Conservation (phyloP, 345 rosid species). For the Syzygium grande region DNA sequence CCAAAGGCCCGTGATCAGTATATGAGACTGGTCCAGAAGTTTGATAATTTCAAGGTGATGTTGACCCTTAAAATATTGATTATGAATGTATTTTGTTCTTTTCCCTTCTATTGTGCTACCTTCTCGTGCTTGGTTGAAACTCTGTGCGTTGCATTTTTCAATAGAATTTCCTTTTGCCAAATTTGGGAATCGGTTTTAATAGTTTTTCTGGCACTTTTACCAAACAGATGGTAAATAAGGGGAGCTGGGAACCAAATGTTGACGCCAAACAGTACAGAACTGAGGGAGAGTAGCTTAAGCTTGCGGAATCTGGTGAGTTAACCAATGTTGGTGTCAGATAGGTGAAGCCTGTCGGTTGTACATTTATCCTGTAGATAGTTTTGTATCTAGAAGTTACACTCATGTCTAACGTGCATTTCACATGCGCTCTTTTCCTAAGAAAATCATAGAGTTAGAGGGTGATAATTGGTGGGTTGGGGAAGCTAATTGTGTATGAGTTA, state of each 20-base stretch:
- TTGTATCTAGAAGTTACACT: background rate
- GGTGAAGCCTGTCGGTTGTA: background rate
- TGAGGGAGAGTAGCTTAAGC: background rate
- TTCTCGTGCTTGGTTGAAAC: background rate
- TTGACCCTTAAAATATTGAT: background rate
- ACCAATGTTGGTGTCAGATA: background rate
- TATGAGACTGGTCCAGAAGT: conserved; percentile 41
- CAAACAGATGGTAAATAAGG: background rate
- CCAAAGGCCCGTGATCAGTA: conserved; percentile 58
- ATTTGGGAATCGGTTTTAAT: background rate
- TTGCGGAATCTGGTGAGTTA: background rate
- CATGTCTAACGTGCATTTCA: background rate
- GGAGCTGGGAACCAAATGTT: background rate
- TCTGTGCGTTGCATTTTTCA: background rate
- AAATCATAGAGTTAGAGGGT: background rate
- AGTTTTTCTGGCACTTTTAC: background rate
- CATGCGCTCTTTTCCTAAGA: background rate
- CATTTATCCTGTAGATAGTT: background rate
- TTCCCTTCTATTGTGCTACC: background rate
- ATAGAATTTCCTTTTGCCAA: background rate
- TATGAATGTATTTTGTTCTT: background rate
- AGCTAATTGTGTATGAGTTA: background rate
- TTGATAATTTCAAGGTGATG: conserved; percentile 24
- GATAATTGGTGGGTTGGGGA: background rate
- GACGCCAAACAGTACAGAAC: background rate